A percentile compares a stretch with the other conserved stretches of the same genome.
Evolutionary conservation across 1,284 basidiomycete species (phyloP).

Genomic region (Ustilago xerochloae): DNA sequence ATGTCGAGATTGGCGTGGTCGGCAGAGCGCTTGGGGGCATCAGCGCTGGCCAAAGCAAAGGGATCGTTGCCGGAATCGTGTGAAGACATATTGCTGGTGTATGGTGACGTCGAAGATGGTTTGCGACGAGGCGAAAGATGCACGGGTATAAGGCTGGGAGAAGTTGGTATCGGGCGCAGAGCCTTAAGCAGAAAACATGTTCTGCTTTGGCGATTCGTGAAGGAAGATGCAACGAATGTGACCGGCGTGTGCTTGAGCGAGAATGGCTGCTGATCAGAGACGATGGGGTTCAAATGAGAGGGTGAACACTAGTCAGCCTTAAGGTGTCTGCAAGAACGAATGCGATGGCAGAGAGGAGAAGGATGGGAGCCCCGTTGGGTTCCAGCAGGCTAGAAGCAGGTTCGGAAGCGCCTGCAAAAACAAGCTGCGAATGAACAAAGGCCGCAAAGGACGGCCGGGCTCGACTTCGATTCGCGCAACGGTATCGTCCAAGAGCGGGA

Average conservation of each 20-base stretch:
- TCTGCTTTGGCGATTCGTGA: background rate
- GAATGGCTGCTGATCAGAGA: background rate
- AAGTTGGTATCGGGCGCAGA: background rate
- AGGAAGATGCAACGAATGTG: background rate
- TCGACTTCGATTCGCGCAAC: background rate
- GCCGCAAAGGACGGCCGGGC: background rate
- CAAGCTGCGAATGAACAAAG: background rate
- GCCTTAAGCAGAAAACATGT: slow-evolving; percentile 14
- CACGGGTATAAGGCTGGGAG: background rate
- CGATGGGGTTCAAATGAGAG: background rate
- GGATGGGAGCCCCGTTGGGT: background rate
- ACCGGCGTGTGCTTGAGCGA: no score
- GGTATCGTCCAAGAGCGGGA: background rate
- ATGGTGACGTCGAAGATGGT: background rate
- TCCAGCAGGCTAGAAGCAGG: background rate
- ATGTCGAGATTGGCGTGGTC: slow-evolving; percentile 22
- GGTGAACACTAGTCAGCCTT: background rate
- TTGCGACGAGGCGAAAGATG: background rate
- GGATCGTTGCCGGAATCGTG: slow-evolving; percentile 7
- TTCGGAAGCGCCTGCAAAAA: background rate
- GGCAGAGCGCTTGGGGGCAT: slow-evolving; percentile 15
- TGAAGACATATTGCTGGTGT: slow-evolving; percentile 18
- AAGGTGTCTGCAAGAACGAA: background rate
- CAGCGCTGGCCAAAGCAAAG: background rate
- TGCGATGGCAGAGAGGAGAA: background rate